A percentile compares a stretch with the other conserved stretches of the same genome.
Conservation (phyloP, 176 grass and related monocot species). For the Stipa capillata region DNA sequence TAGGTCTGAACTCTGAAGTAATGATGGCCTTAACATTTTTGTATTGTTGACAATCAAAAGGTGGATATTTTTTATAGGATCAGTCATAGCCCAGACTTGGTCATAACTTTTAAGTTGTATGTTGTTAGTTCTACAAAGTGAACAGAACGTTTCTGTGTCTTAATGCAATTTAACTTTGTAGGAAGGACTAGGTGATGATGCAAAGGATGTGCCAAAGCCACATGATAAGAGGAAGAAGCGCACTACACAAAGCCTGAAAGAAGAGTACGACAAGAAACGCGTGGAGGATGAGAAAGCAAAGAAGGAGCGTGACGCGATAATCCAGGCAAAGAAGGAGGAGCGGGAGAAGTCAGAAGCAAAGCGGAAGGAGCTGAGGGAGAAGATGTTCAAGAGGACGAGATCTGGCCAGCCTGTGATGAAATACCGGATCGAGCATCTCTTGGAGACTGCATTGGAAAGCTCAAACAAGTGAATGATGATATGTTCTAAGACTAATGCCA, state of each 20-base stretch:
- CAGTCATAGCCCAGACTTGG: background rate
- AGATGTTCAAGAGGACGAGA: conserved; percentile 91
- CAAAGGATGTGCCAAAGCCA: conserved; percentile 4
- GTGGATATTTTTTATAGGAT: background rate
- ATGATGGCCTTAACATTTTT: background rate
- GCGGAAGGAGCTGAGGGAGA: conserved; percentile 52
- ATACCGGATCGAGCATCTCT: conserved; percentile 77
- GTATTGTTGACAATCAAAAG: background rate
- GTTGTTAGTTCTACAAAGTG: background rate
- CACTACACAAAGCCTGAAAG: conserved; percentile 45
- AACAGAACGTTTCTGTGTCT: background rate
- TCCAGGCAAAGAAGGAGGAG: conserved; percentile 49
- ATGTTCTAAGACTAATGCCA: no score
- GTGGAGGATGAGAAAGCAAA: conserved; percentile 63
- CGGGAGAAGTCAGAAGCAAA: conserved; percentile 50
- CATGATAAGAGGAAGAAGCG: conserved; percentile 44
- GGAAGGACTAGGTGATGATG: conserved; percentile 27
- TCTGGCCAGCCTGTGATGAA: conserved; percentile 86
- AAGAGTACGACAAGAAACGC: conserved; percentile 73
- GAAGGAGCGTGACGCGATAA: conserved; percentile 46
- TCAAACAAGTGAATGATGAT: no score
- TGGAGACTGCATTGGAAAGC: conserved; percentile 59
- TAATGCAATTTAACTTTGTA: background rate
- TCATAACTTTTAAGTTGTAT: background rate
- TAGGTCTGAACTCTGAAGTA: no score